A percentile compares a stretch with the other conserved stretches of the same genome.
Conservation (phyloP, 73 alveolate species). For the Loxodes magnus region DNA sequence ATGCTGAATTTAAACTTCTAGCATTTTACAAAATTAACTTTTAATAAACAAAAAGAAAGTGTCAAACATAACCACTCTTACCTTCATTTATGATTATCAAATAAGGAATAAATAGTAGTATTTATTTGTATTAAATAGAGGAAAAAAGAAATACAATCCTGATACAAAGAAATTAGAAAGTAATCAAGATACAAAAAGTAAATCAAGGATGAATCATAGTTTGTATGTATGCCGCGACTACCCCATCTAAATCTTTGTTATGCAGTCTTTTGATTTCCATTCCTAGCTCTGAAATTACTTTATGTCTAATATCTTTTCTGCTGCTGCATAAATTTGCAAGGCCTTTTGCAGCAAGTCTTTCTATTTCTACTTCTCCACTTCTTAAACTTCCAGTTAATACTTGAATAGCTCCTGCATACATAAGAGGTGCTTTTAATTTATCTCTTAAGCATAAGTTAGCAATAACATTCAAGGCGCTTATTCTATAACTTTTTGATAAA, state of each 20-base stretch:
- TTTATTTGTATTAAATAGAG: no score
- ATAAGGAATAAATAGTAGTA: no score
- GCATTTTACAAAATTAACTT: no score
- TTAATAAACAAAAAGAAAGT: no score
- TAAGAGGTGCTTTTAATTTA: conserved; percentile 53
- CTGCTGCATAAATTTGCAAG: conserved; percentile 53
- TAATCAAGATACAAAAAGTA: no score
- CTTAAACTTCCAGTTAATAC: conserved; percentile 44
- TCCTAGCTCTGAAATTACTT: conserved; percentile 57
- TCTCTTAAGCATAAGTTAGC: conserved; percentile 69
- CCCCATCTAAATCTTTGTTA: conserved; percentile 60
- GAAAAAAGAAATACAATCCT: no score
- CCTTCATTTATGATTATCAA: no score
- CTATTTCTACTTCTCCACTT: conserved; percentile 42
- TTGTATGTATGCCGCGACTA: conserved; percentile 62
- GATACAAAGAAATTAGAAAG: no score
- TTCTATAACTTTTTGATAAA: conserved; percentile 29
- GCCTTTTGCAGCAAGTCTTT: conserved; percentile 69
- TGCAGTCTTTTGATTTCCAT: conserved; percentile 57
- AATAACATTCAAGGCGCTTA: conserved; percentile 36
- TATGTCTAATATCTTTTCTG: conserved; percentile 51
- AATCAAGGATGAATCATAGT: conserved; percentile 37
- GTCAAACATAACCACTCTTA: no score
- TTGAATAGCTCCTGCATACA: conserved; percentile 55
- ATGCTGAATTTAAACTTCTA: no score